phyloP scores from a whole-genome alignment of 2,329 filamentous ascomycete species.

The Fusarium stilboides region DNA sequence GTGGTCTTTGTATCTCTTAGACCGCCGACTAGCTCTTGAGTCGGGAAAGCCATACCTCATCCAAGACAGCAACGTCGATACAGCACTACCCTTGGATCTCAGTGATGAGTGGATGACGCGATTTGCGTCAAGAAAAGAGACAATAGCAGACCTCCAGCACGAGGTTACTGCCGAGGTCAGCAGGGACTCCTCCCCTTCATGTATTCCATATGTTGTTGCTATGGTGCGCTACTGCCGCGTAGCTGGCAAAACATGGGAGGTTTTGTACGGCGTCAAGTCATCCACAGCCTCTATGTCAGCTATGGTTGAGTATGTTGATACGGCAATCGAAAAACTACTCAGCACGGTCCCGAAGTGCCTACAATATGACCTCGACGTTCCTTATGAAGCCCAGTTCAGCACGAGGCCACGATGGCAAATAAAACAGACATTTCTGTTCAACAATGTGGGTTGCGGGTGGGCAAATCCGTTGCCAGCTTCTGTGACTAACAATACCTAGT shows the following conservation, averaged over 20 bases:
- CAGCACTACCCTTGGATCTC: slow-evolving; percentile 25
- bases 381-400: slow-evolving; percentile 24
- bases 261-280: slow-evolving; percentile 34
- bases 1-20: slow-evolving; percentile 35
- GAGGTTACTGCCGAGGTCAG: slow-evolving; percentile 17
- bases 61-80: slow-evolving; percentile 39
- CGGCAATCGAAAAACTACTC: slow-evolving; percentile 20
- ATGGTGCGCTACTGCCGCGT: slow-evolving; percentile 38
- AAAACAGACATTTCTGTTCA: slow-evolving; percentile 28
- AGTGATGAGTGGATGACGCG: slow-evolving; percentile 37
- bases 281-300: slow-evolving; percentile 16
- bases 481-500: slow-evolving; percentile 7
- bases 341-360: slow-evolving; percentile 17
- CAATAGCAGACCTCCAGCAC: slow-evolving; percentile 2
- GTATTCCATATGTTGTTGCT: slow-evolving; percentile 27
- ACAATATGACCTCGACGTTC: slow-evolving; percentile 9
- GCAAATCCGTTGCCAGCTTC: not conserved
- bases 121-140: slow-evolving; percentile 9
- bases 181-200: slow-evolving; percentile 12
- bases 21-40: slow-evolving; percentile 37
- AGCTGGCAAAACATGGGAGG: slow-evolving; percentile 39
- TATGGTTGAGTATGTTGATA: slow-evolving; percentile 38
- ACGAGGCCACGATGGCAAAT: slow-evolving; percentile 30
- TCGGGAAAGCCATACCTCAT: slow-evolving; percentile 39
- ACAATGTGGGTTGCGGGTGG: slow-evolving; percentile 7